These are phyloP conservation scores for Insectozyma bohioensis DNA, from an alignment of 1,139 yeast genomes.

Conservation along the genomic window DNA sequence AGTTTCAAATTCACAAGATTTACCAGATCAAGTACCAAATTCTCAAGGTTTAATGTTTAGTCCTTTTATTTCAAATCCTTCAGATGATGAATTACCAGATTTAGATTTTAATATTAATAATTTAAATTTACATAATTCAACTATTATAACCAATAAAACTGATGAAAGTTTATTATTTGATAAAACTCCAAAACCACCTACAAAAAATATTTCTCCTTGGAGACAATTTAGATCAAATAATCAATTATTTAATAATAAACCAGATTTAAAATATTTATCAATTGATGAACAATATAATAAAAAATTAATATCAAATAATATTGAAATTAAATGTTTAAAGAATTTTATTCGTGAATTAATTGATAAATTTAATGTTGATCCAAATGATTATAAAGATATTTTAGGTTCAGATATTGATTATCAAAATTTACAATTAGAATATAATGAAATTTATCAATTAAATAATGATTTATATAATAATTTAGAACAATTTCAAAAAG, in stretches of 20 bases:
- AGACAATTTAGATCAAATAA: conserved; percentile 27
- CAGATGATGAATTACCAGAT: conserved; percentile 7
- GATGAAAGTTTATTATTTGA: background rate
- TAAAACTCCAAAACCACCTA: conserved; percentile 5
- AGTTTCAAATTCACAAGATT: background rate
- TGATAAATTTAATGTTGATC: conserved; percentile 22
- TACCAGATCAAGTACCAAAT: background rate
- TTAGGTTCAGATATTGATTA: background rate
- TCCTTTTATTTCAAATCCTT: conserved; percentile 31
- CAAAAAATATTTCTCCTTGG: conserved; percentile 28
- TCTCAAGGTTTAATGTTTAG: conserved; percentile 22
- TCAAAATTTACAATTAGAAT: conserved; percentile 23
- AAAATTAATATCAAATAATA: conserved; percentile 42
- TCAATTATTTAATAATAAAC: conserved; percentile 15
- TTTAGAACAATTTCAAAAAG: conserved; percentile 35
- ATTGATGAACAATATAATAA: conserved; percentile 36
- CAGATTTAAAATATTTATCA: conserved; percentile 11
- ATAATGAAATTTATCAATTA: conserved; percentile 35
- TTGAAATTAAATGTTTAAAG: conserved; percentile 43
- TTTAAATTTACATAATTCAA: conserved; percentile 21
- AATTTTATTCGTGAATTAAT: conserved; percentile 40
- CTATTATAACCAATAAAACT: conserved; percentile 3
- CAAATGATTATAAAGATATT: conserved; percentile 4
- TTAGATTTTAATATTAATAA: conserved; percentile 26
- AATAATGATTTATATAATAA: conserved; percentile 41